Conservation (phyloP, 768 basidiomycete species). For the Termitomyces heimii region DNA sequence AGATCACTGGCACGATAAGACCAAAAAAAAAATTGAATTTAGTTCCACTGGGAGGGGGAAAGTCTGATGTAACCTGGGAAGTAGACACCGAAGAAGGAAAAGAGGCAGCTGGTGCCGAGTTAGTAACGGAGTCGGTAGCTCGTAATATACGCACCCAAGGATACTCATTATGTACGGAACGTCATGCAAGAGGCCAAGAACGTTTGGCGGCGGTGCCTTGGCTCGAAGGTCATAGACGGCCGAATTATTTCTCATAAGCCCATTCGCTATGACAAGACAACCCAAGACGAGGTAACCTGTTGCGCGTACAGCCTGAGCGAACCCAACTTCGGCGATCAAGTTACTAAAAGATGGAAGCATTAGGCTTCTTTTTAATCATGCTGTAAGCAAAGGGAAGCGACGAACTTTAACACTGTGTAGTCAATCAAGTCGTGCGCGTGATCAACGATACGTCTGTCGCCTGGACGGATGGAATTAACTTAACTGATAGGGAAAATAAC, state of each 20-base stretch:
- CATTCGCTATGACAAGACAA: constrained; percentile 20
- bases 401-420: constrained; percentile 19
- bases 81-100: constrained; percentile 9
- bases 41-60: not conserved
- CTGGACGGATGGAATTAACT: not conserved
- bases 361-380: not conserved
- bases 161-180: constrained; percentile 21
- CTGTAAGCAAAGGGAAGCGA: not conserved
- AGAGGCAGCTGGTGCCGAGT: not conserved
- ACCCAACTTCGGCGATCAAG: constrained; percentile 16
- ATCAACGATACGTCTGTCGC: not conserved
- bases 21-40: not conserved
- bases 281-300: constrained; percentile 7
- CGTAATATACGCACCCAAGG: constrained; percentile 16
- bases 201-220: not conserved
- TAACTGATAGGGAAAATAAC: constrained; percentile 27
- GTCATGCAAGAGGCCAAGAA: constrained; percentile 21
- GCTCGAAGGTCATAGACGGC: constrained; percentile 3
- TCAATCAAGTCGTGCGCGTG: not conserved
- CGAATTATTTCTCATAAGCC: not conserved
- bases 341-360: constrained; percentile 13
- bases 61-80: constrained; percentile 9
- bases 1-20: not conserved
- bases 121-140: not conserved
- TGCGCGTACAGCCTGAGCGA: constrained; percentile 21